Evolutionary conservation across 176 grass and related monocot genomes (phyloP), one percentile per base, ranked within the genome.

Genomic region (Cenchrus purpureus): DNA sequence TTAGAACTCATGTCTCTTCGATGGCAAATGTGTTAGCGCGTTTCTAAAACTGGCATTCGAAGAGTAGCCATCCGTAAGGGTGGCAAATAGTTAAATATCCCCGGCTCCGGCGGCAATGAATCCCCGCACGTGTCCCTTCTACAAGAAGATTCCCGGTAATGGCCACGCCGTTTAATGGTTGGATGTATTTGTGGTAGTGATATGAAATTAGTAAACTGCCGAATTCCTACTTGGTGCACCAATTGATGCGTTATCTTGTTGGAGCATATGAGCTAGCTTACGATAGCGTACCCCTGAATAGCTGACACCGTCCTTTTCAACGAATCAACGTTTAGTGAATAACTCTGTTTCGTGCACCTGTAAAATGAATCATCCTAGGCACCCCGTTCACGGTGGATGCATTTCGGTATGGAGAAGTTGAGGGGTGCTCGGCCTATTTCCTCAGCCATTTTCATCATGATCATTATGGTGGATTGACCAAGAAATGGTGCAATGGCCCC

Each of bases 371-470:
- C 45, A 62, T 65, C 34, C 46, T 65, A 95, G 93, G 90, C 20
- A 95, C 90, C 4, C 86, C 88, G 14, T 95, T 95, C 66, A 92
- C 93, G 0, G 93, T 95, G 6, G 93, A 95, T n/a, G 90, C 93
- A 58, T 95, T 95, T 71, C 79, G 90, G 13, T 92, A 92, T n/a
- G 90, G 86, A 65, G 40, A 61, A 74, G 85, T 91, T 78, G 88
- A 92, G 58, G 86, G 85, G 1, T 90, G 90, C 83, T 84, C 60
- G 19, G 90, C 86, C 10, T 95, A 92, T 90, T 95, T 95, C 50
- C 88, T 95, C 65, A 95, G 79, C 65, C 93, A 92, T 68, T 92
- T 95, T 31, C 93, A 95, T 56, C 72, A 87, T 79, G 93, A 95
- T 58, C 93, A 92, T 65, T 92, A 95, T 13, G 90, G 83, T 82